Percentiles rank a stretch among this genome's conserved stretches.
Conservation (phyloP, 305 asterid genomes). For the Lippia alba region DNA sequence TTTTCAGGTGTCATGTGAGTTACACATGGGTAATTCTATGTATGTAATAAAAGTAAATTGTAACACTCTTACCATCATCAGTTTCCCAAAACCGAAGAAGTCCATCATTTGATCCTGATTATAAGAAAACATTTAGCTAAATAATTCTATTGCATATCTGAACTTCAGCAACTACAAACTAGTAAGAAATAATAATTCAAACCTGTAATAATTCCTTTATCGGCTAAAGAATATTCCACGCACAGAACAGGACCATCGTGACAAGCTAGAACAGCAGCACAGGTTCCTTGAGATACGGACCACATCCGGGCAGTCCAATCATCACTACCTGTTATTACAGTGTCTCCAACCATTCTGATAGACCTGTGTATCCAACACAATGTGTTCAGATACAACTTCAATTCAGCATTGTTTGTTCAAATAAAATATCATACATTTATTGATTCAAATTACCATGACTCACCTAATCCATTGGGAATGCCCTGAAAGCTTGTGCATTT, state of each 20-base stretch:
- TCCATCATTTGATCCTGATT: conserved; percentile 91
- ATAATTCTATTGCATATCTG: background rate
- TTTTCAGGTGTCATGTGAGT: background rate
- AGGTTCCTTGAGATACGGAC: conserved; percentile 90
- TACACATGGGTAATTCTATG: conserved; percentile 16
- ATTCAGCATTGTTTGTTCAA: conserved; percentile 17
- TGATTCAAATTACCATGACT: conserved; percentile 31
- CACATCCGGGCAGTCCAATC: conserved; percentile 98
- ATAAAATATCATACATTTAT: too few relatives aligned
- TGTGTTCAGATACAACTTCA: conserved; percentile 29
- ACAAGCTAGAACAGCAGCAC: conserved; percentile 94
- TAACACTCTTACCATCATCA: conserved; percentile 78
- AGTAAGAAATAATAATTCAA: conserved; percentile 26
- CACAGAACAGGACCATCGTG: conserved; percentile 92
- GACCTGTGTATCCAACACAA: conserved; percentile 61
- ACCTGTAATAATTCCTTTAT: conserved; percentile 95
- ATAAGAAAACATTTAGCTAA: conserved; percentile 30
- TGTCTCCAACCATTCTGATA: conserved; percentile 95
- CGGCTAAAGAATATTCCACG: conserved; percentile 82
- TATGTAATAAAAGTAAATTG: conserved; percentile 18
- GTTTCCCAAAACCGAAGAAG: conserved; percentile 93
- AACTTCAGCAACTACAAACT: conserved; percentile 18
- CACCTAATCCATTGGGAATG: conserved; percentile 96
- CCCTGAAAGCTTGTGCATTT: conserved; percentile 92
- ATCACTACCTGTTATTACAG: conserved; percentile 92